phyloP scores from a whole-genome alignment of 2,329 filamentous ascomycete species.

The Pleochaeta shiraiana region DNA sequence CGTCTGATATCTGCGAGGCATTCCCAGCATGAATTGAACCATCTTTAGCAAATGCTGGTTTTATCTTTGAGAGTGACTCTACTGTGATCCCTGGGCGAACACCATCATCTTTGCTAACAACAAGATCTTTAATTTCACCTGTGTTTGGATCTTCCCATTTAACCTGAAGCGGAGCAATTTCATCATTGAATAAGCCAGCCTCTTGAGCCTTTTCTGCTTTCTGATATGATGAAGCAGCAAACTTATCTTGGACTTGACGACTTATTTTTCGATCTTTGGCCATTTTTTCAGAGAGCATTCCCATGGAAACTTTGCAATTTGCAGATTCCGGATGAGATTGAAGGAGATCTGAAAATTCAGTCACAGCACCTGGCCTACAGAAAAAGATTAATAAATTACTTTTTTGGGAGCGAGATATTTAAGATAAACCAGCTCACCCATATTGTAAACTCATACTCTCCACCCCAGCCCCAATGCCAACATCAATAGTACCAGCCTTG shows the following conservation, averaged over 20 bases:
- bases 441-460: slow-evolving; percentile 95
- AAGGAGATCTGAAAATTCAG: slow-evolving; percentile 79
- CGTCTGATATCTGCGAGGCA: slow-evolving; percentile 87
- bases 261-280: slow-evolving; percentile 59
- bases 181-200: slow-evolving; percentile 75
- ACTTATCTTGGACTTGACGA: slow-evolving; percentile 65
- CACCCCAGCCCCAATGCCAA: slow-evolving; percentile 83
- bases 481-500: slow-evolving; percentile 75
- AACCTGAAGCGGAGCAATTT: slow-evolving; percentile 72
- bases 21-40: slow-evolving; percentile 94
- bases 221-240: slow-evolving; percentile 80
- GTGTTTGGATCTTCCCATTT: slow-evolving; percentile 83
- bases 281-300: slow-evolving; percentile 83
- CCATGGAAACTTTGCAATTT: slow-evolving; percentile 98
- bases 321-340: slow-evolving; percentile 61
- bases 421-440: slow-evolving; percentile 32
- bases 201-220: slow-evolving; percentile 75
- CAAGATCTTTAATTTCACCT: slow-evolving; percentile 63
- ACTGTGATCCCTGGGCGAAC: slow-evolving; percentile 66
- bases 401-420: background rate
- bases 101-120: slow-evolving; percentile 71
- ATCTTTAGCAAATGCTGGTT: slow-evolving; percentile 72
- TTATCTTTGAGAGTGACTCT: slow-evolving; percentile 80
- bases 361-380: slow-evolving; percentile 53
- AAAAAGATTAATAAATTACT: background rate